Evolutionary conservation across 2,329 filamentous ascomycete species (phyloP).

Genomic region (Exutisphaerella laricina): DNA sequence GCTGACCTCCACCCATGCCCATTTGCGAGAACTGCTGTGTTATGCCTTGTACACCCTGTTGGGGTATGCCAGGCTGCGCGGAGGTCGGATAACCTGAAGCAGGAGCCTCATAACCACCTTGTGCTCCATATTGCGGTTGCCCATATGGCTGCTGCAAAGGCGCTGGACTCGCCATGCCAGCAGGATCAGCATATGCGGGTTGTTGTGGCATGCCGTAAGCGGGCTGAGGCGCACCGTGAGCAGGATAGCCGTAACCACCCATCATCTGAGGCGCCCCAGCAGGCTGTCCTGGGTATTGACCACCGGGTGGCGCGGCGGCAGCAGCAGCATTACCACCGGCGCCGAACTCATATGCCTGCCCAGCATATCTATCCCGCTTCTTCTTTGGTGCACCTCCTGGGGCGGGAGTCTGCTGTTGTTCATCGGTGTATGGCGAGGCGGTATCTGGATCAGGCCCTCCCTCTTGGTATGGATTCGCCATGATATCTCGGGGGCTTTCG

Average conservation of each 20-base stretch:
- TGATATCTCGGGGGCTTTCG: neutral
- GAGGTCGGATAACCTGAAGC: slow-evolving; percentile 19
- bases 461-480: slow-evolving; percentile 18
- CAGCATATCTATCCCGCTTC: slow-evolving; percentile 85
- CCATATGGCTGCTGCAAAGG: slow-evolving; percentile 31
- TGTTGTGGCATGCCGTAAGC: slow-evolving; percentile 32
- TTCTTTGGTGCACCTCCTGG: slow-evolving; percentile 54
- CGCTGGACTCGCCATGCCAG: slow-evolving; percentile 16
- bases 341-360: slow-evolving; percentile 89
- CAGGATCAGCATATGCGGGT: slow-evolving; percentile 26
- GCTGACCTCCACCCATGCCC: slow-evolving; percentile 52
- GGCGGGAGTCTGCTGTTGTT: slow-evolving; percentile 24
- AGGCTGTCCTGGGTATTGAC: slow-evolving; percentile 40
- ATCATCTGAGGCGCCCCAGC: slow-evolving; percentile 13
- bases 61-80: slow-evolving; percentile 12
- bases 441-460: slow-evolving; percentile 15
- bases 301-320: slow-evolving; percentile 42
- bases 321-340: slow-evolving; percentile 67
- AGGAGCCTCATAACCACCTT: slow-evolving; percentile 61
- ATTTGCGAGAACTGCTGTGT: slow-evolving; percentile 73
- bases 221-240: slow-evolving; percentile 24
- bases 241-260: slow-evolving; percentile 29
- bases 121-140: slow-evolving; percentile 38
- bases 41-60: slow-evolving; percentile 43
- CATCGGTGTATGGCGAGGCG: slow-evolving; percentile 18